Conservation (phyloP, 805 yeast species). For the Kregervanrija delftensis region DNA sequence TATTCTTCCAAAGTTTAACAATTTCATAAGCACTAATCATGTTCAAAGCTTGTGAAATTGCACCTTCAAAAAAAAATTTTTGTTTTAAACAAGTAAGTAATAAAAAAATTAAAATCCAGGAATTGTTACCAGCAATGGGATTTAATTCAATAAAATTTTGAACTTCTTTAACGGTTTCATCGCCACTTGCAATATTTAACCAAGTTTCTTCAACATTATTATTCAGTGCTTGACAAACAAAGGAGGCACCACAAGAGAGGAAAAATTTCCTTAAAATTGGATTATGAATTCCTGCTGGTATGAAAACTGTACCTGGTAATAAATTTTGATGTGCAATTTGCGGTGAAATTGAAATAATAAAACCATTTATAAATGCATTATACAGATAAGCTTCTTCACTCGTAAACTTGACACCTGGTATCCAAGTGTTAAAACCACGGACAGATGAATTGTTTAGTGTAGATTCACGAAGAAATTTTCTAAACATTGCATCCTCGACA, state of each 20-base stretch:
- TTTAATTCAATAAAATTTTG: conserved; percentile 18
- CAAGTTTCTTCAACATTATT: conserved; percentile 15
- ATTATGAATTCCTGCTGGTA: conserved; percentile 29
- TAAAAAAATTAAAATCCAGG: conserved; percentile 35
- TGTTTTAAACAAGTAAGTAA: conserved; percentile 34
- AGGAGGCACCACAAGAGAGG: conserved; percentile 36
- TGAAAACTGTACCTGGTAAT: conserved; percentile 34
- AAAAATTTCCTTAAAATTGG: conserved; percentile 27
- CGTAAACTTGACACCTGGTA: no score
- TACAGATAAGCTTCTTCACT: conserved; percentile 11
- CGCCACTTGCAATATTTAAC: conserved; percentile 18
- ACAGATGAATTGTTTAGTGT: conserved; percentile 2
- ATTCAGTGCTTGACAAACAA: conserved; percentile 21
- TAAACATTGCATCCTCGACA: conserved; percentile 18
- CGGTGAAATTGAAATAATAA: conserved; percentile 35
- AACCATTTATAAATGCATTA: conserved; percentile 33
- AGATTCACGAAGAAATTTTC: conserved; percentile 15
- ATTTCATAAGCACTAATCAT: conserved; percentile 31
- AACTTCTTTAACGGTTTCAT: conserved; percentile 13
- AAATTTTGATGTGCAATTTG: conserved; percentile 34
- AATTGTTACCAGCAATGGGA: conserved; percentile 25
- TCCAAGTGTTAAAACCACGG: no score
- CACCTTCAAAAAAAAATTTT: conserved; percentile 24
- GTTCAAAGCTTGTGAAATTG: conserved; percentile 26
- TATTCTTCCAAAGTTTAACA: conserved; percentile 24